phyloP scores from a whole-genome alignment of 495 filamentous ascomycete genomes.

The Parmelia sp. region DNA sequence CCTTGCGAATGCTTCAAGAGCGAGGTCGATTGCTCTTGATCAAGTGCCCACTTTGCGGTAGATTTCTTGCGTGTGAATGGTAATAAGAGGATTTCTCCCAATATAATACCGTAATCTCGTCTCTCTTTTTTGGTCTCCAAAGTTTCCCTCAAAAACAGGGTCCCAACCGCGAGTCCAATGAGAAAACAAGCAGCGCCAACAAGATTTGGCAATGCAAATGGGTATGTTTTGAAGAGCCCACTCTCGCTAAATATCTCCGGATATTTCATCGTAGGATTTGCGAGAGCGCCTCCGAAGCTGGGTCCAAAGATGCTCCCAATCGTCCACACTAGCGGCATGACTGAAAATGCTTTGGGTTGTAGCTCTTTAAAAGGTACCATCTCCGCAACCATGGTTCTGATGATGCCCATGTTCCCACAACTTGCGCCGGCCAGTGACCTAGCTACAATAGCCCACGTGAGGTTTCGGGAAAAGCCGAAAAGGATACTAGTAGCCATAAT shows the following conservation, averaged over 20 bases:
- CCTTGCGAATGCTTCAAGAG: conserved; percentile 21
- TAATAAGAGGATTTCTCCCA: conserved; percentile 48
- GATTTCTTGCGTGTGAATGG: conserved; percentile 30
- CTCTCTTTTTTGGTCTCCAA: conserved; percentile 55
- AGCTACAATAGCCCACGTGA: conserved; percentile 64
- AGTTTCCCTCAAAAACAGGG: conserved; percentile 75
- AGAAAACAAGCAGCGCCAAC: conserved; percentile 65
- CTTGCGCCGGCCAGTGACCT: conserved; percentile 62
- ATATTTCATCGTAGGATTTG: conserved; percentile 64
- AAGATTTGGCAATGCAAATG: conserved; percentile 78
- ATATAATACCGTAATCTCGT: conserved; percentile 60
- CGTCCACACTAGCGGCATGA: conserved; percentile 78
- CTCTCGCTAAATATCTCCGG: conserved; percentile 61
- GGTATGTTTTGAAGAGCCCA: conserved; percentile 63
- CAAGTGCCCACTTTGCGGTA: conserved; percentile 23
- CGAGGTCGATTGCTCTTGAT: conserved; percentile 38
- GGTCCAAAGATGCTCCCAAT: conserved; percentile 85
- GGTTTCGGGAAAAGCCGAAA: conserved; percentile 70
- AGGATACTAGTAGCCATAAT: conserved; percentile 67
- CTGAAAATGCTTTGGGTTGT: conserved; percentile 72
- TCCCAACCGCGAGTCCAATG: conserved; percentile 61
- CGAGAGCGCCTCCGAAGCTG: conserved; percentile 76
- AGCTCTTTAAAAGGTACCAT: conserved; percentile 76
- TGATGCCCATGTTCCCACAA: conserved; percentile 75
- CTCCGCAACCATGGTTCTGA: conserved; percentile 76